Percentiles rank a stretch among this genome's conserved stretches.
phyloP scores from a whole-genome alignment of 2,329 filamentous ascomycete genomes.

The Colletotrichum sansevieriae region DNA sequence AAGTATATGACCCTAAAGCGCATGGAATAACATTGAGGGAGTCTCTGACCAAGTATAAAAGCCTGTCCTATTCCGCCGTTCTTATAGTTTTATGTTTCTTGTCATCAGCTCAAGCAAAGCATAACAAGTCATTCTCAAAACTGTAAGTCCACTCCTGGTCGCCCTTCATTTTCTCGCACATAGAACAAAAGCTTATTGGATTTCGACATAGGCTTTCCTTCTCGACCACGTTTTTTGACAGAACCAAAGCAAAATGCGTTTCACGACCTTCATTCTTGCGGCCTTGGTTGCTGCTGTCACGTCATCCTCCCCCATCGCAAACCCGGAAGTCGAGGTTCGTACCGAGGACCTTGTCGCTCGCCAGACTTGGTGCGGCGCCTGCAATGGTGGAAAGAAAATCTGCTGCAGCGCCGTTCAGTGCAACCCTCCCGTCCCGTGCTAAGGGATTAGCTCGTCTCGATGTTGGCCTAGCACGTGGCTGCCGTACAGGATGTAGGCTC shows the following conservation, averaged over 20 bases:
- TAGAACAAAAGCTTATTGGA: background rate
- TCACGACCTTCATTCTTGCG: background rate
- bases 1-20: too few relatives aligned
- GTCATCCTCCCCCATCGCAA: background rate
- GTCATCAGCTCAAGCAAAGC: too few relatives aligned
- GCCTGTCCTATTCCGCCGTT: too few relatives aligned
- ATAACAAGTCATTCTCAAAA: too few relatives aligned
- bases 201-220: background rate
- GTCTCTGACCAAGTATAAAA: too few relatives aligned
- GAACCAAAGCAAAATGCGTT: background rate
- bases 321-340: background rate
- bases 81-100: too few relatives aligned
- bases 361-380: conserved; percentile 8
- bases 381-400: background rate
- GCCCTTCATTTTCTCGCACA: too few relatives aligned
- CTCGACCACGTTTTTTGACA: background rate
- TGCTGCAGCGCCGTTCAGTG: conserved; percentile 21
- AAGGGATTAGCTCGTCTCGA: background rate
- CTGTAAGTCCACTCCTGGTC: too few relatives aligned
- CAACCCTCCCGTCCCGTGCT: conserved; percentile 7
- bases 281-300: background rate
- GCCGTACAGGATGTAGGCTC: too few relatives aligned
- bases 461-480: background rate
- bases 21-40: too few relatives aligned
- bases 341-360: background rate